Conservation (phyloP, 768 basidiomycete species). For the Leccinum sublutescens region DNA sequence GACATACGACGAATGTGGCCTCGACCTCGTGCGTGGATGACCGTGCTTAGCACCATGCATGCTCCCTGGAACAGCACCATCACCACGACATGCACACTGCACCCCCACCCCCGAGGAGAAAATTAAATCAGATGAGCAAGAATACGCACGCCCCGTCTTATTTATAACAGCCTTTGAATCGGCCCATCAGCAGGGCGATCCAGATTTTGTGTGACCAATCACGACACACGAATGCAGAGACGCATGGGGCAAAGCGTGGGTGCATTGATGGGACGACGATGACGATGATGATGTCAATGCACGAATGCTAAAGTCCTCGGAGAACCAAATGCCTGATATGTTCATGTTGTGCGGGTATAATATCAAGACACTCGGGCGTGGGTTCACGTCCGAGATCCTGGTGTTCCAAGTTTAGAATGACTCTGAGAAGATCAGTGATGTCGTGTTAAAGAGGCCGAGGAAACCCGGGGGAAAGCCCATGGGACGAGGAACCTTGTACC, state of each 20-base stretch:
- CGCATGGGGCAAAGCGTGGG: background rate
- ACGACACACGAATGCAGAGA: background rate
- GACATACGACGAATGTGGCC: background rate
- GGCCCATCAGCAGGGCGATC: background rate
- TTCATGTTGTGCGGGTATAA: background rate
- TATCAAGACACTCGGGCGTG: background rate
- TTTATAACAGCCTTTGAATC: background rate
- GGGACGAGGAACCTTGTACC: background rate
- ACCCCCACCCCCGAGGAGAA: background rate
- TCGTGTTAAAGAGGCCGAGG: constrained; percentile 7
- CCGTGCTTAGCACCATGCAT: background rate
- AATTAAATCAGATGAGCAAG: background rate
- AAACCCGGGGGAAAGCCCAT: background rate
- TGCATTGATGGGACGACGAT: background rate
- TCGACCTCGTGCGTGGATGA: constrained; percentile 5
- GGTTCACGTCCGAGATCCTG: background rate
- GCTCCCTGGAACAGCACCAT: background rate
- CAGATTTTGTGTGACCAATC: background rate
- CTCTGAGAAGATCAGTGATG: constrained; percentile 3
- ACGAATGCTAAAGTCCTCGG: constrained; percentile 12
- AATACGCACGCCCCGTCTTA: background rate
- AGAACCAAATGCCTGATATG: background rate
- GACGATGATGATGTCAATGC: background rate
- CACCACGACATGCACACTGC: background rate
- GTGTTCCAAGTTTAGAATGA: constrained; percentile 1